Evolutionary conservation across 768 basidiomycete species (phyloP), one percentile per base, ranked within the genome.

Genomic region (Leccinum obscurum): DNA sequence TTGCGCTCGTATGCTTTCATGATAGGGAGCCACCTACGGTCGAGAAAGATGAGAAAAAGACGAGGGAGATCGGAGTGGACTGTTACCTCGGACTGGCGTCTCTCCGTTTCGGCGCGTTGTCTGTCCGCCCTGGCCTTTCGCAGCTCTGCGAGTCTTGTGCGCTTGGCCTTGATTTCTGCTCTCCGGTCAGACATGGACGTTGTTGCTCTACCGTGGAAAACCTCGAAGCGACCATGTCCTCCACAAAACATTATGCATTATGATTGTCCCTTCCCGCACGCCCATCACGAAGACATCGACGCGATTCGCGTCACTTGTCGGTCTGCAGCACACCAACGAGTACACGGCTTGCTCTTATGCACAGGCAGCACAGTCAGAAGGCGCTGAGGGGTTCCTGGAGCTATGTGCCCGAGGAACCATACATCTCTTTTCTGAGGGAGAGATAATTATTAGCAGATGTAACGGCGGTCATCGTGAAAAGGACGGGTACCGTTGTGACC

Each of bases 1-100:
- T 92, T 92, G 59, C 77, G 76, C 77, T 98, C 95, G 73, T 98
- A 99, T 3, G 89, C 87, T 67, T 88, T 84, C 95, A 98, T 98
- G 71, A 97, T 87, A 1, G 94, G 93, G 49, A 95, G 79, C 92
- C 92, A 94, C 67, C 90, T 91, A 60, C 32, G 34, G 51, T 57
- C 15, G 37, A 57, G 44, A 52, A 49, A 28, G 11, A 44, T 48
- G 46, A 54, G 54, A 59, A 15, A 32, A 30, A 22, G 34, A 11
- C 10, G 30, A 46, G 5, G 9, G n/a, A 39, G 20, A 41, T 20
- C 6, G 32, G 44, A 14, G 22, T 9, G 15, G 48, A 63, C 55
- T 20, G 17, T 53, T 66, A 72, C 72, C 60, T 71, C 68, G 41
- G 69, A 58, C 48, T 65, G 69, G 8, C 65, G 70, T 56, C 72